Evolutionary conservation across 495 filamentous ascomycete genomes (phyloP).

Genomic region (Collariella sp.): DNA sequence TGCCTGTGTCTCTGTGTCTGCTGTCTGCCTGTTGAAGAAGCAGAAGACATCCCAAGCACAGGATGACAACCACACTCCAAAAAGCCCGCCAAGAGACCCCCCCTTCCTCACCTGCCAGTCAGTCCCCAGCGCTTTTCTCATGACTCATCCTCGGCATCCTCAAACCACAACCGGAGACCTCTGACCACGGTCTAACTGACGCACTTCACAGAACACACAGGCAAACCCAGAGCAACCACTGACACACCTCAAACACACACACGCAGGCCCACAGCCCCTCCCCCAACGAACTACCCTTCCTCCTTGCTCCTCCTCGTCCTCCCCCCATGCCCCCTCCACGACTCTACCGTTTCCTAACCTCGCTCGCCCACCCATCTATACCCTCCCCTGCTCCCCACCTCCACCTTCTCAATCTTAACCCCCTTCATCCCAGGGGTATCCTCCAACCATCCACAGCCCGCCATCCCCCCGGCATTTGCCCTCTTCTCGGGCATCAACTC

Average conservation of each 20-base stretch:
- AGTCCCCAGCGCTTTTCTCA: no score
- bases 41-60: neutral
- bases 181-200: no score
- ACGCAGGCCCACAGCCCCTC: no score
- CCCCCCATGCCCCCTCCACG: neutral
- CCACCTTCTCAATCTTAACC: constrained; percentile 57
- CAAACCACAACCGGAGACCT: no score
- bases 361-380: constrained; percentile 90
- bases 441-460: constrained; percentile 68
- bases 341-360: constrained; percentile 73
- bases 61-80: no score
- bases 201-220: no score
- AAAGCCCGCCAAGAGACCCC: no score
- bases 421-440: constrained; percentile 81
- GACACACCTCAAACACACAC: neutral
- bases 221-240: no score
- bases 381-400: constrained; percentile 83
- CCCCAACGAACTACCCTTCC: neutral
- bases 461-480: constrained; percentile 95
- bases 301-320: neutral
- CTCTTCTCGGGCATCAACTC: constrained; percentile 77
- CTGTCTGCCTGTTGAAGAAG: neutral
- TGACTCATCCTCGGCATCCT: no score
- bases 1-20: no score
- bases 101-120: no score